Percentiles rank a stretch among this genome's conserved stretches.
phyloP scores from a whole-genome alignment of 805 yeast genomes.

The Spathaspora arborariae region DNA sequence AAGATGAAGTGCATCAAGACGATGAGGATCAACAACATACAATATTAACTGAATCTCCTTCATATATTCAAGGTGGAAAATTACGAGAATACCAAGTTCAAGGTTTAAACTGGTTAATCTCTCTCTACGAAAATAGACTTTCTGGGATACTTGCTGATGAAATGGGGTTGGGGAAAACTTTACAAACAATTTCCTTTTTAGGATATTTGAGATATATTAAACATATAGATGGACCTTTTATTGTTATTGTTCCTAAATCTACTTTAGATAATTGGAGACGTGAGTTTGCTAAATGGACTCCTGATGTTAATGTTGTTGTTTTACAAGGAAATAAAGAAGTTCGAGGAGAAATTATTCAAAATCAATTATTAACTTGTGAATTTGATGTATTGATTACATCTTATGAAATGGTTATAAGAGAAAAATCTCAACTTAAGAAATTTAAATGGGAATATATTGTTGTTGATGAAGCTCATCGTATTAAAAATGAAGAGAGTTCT shows the following conservation, averaged over 20 bases:
- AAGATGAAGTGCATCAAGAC: constrained; percentile 64
- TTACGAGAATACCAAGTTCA: constrained; percentile 91
- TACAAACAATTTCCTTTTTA: constrained; percentile 89
- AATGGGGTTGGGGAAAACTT: constrained; percentile 96
- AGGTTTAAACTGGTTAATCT: constrained; percentile 92
- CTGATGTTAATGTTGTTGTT: constrained; percentile 82
- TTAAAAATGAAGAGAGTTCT: constrained; percentile 90
- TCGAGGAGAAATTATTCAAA: constrained; percentile 56
- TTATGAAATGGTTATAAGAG: constrained; percentile 90
- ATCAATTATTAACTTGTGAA: constrained; percentile 61
- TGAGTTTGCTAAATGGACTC: constrained; percentile 94
- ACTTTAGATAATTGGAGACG: constrained; percentile 96
- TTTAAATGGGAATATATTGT: constrained; percentile 91
- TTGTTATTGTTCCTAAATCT: constrained; percentile 91
- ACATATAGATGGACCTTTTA: constrained; percentile 82
- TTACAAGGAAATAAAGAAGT: constrained; percentile 89
- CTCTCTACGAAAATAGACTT: constrained; percentile 79
- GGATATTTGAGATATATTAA: constrained; percentile 81
- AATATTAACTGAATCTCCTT: constrained; percentile 83
- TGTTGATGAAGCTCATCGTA: constrained; percentile 95
- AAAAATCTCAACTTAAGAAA: constrained; percentile 74
- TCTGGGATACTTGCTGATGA: constrained; percentile 97
- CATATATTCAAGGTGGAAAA: constrained; percentile 63
- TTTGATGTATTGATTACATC: constrained; percentile 91
- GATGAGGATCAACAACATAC: constrained; percentile 52